Evolutionary conservation across 176 grass and related monocot species (phyloP), one percentile per base, ranked within the genome.

Genomic region (Avena insularis): DNA sequence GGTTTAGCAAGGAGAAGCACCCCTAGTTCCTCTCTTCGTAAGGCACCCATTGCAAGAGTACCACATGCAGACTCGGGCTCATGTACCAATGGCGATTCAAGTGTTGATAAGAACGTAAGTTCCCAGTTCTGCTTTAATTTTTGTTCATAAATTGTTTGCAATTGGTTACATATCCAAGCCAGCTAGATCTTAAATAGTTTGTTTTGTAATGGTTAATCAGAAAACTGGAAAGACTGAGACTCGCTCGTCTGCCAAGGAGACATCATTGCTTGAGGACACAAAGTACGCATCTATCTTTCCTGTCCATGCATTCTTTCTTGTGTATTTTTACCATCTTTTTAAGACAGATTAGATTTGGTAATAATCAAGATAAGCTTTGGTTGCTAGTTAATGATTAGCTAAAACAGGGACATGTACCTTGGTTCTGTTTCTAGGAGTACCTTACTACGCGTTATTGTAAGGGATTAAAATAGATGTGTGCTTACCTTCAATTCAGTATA

Each of bases 261-360:
- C 71, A 66, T 13, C 81, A 59, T 73, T 82, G 78, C 77, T 81
- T 0, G 69, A 90, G 38, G 85, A 85, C 72, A 65, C 71, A 27
- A 90, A 78, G 91, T 93, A 90, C 19, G 71, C 49, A 71, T 4
- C 47, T 84, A 72, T 84, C 25, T 87, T 81, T 79, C 23, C 56
- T 84, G 27, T 56, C 9, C 50, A 15, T 82, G 47, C 15, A 3
- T 78, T 56, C 36, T 73, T 61, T 64, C 45, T 61, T 81, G 13
- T 35, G 6, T 79, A n/a, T 10, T 31, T 70, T 61, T 79, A 17
- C 60, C 66, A 17, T 71, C 12, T 79, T 55, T 60, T 71, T 14
- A 35, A 63, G 4, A 53, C n/a, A 19, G 5, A 73, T 13, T 4
- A 9, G 14, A 20, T 31, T 84, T 40, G 27, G 61, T 68, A 54